Conservation (phyloP, 2,329 filamentous ascomycete species). For the Pseudohalonectria lignicola region DNA sequence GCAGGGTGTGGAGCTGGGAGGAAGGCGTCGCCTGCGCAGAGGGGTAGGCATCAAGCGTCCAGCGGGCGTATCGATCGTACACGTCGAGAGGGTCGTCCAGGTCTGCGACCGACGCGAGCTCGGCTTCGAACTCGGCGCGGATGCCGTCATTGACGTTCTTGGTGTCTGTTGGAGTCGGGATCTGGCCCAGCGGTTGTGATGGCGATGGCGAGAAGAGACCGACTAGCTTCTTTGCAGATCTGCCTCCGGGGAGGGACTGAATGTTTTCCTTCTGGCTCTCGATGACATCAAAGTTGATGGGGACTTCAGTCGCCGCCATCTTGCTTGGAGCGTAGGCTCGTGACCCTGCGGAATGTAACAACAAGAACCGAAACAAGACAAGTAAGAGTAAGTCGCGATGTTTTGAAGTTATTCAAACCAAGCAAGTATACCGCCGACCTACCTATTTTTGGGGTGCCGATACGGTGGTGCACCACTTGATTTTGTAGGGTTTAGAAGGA, state of each 20-base stretch:
- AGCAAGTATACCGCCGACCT: no score
- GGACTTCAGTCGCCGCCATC: conserved; percentile 40
- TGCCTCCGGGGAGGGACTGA: conserved; percentile 74
- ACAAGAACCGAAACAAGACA: background rate
- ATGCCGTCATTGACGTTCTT: conserved; percentile 66
- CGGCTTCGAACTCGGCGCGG: conserved; percentile 75
- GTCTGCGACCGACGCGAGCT: conserved; percentile 67
- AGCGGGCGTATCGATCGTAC: conserved; percentile 93
- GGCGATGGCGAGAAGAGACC: conserved; percentile 65
- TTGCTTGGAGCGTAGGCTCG: conserved; percentile 9
- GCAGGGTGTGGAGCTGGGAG: conserved; percentile 77
- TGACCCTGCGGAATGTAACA: background rate
- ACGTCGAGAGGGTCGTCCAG: conserved; percentile 92
- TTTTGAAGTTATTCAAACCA: no score
- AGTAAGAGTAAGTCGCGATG: background rate
- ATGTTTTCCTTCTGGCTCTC: conserved; percentile 98
- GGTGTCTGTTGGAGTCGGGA: conserved; percentile 56
- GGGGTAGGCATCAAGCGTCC: conserved; percentile 91
- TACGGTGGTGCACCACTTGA: no score
- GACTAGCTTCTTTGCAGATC: conserved; percentile 82
- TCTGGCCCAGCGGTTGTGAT: conserved; percentile 45
- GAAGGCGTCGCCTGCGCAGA: conserved; percentile 84
- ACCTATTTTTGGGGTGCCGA: no score
- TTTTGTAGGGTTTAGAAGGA: no score
- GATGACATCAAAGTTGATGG: conserved; percentile 79